phyloP scores from a whole-genome alignment of 306 rosid genomes.

The Trifolium dubium region DNA sequence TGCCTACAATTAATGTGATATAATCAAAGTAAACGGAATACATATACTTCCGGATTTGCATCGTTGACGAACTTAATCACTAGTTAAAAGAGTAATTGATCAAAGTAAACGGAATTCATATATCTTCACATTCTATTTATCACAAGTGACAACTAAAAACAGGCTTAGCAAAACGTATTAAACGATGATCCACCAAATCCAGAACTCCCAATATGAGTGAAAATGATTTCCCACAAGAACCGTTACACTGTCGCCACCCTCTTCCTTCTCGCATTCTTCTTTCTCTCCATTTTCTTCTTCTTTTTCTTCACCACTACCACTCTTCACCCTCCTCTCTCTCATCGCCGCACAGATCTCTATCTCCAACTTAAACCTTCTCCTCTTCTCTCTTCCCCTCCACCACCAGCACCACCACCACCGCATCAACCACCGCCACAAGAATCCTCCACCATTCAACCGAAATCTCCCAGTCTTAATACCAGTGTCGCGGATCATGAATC shows the following conservation, averaged over 20 bases:
- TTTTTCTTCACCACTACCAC: slow-evolving; percentile 58
- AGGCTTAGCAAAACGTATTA: too few species aligned
- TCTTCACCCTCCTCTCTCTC: slow-evolving; percentile 51
- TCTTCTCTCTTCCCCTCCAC: slow-evolving; percentile 16
- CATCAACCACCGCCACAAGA: neutral
- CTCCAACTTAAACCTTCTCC: slow-evolving; percentile 44
- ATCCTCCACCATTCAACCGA: neutral
- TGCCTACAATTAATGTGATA: too few species aligned
- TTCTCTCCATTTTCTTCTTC: slow-evolving; percentile 52
- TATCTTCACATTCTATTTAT: too few species aligned
- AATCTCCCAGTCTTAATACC: neutral
- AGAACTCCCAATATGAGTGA: neutral
- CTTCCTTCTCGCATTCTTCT: slow-evolving; percentile 51
- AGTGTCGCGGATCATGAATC: neutral
- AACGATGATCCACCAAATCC: neutral
- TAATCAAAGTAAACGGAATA: too few species aligned
- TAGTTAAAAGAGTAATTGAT: too few species aligned
- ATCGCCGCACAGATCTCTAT: slow-evolving; percentile 59
- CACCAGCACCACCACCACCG: slow-evolving; percentile 1
- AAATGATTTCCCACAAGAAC: slow-evolving; percentile 44
- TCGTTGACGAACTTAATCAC: too few species aligned
- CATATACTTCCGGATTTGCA: too few species aligned
- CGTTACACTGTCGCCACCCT: slow-evolving; percentile 53
- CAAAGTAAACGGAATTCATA: too few species aligned
- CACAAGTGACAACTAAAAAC: too few species aligned